A percentile compares a stretch with the other conserved stretches of the same genome.
Evolutionary conservation across 2,329 filamentous ascomycete species (phyloP).

Genomic region (Phialophora chinensis): DNA sequence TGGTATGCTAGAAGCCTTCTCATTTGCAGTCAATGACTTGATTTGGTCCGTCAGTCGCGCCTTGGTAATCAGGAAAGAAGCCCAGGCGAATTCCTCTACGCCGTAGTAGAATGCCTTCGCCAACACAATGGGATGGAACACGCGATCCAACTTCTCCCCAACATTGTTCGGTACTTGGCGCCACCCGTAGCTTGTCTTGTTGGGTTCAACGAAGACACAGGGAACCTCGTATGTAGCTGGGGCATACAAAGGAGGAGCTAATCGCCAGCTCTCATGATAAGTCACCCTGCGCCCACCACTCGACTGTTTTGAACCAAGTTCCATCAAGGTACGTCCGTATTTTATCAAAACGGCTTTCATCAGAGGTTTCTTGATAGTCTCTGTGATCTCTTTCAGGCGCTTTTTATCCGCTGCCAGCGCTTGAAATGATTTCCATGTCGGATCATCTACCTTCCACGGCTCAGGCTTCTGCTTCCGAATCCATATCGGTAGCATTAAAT

Average conservation of each 20-base stretch:
- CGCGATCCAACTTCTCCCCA: conserved; percentile 34
- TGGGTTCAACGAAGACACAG: conserved; percentile 31
- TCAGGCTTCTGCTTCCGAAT: conserved; percentile 24
- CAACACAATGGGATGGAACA: conserved; percentile 35
- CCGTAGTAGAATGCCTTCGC: conserved; percentile 34
- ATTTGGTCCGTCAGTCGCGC: conserved; percentile 27
- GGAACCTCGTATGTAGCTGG: conserved; percentile 36
- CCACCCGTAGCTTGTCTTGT: conserved; percentile 29
- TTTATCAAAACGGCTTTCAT: conserved; percentile 14
- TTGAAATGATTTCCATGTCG: conserved; percentile 36
- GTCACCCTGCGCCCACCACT: conserved; percentile 6
- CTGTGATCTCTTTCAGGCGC: conserved; percentile 27
- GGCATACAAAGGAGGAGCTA: conserved; percentile 31
- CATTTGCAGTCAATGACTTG: conserved; percentile 6
- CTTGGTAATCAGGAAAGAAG: conserved; percentile 28
- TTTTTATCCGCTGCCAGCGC: conserved; percentile 35
- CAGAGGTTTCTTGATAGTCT: conserved; percentile 19
- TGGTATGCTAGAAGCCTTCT: background rate
- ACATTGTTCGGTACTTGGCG: conserved; percentile 29
- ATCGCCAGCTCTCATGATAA: conserved; percentile 21
- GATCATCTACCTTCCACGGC: conserved; percentile 32
- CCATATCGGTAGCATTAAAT: conserved; percentile 37
- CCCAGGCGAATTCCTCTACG: conserved; percentile 29
- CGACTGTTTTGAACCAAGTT: conserved; percentile 1
- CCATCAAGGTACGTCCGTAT: conserved; percentile 11